A percentile compares a stretch with the other conserved stretches of the same genome.
These are phyloP conservation scores for Saccharomycopsis guyanensis DNA, from an alignment of 805 yeast species.

Conservation along the genomic window DNA sequence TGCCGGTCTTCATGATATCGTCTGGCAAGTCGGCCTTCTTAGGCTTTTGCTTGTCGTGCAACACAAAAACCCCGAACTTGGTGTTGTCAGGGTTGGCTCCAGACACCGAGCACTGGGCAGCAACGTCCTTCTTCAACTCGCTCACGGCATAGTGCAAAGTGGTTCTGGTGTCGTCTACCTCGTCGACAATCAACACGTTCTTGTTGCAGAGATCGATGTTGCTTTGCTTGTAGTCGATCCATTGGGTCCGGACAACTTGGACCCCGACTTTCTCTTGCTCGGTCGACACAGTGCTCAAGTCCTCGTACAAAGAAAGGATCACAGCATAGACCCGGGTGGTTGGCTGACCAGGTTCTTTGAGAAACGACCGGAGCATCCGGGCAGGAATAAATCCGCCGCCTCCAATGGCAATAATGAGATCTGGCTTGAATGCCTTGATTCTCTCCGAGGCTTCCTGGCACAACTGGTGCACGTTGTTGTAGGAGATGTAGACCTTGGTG, in stretches of 20 bases:
- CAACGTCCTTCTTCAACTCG: slow-evolving; percentile 68
- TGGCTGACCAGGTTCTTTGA: slow-evolving; percentile 80
- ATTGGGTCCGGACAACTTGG: slow-evolving; percentile 68
- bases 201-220: slow-evolving; percentile 50
- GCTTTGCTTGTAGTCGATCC: slow-evolving; percentile 68
- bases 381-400: slow-evolving; percentile 99
- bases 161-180: slow-evolving; percentile 82
- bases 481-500: slow-evolving; percentile 63
- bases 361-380: slow-evolving; percentile 85
- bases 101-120: slow-evolving; percentile 45
- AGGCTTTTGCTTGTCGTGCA: slow-evolving; percentile 67
- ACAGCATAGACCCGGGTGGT: slow-evolving; percentile 93
- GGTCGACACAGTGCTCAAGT: slow-evolving; percentile 53
- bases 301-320: slow-evolving; percentile 87
- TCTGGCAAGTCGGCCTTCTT: slow-evolving; percentile 67
- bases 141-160: slow-evolving; percentile 73
- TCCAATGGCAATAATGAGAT: slow-evolving; percentile 89
- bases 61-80: slow-evolving; percentile 65
- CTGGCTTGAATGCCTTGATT: slow-evolving; percentile 70
- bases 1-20: slow-evolving; percentile 49
- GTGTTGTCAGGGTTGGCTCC: slow-evolving; percentile 44
- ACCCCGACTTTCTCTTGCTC: slow-evolving; percentile 54
- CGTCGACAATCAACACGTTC: slow-evolving; percentile 68
- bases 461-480: slow-evolving; percentile 72
- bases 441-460: slow-evolving; percentile 57